A percentile compares a stretch with the other conserved stretches of the same genome.
Evolutionary conservation across 2,329 filamentous ascomycete genomes (phyloP).

Genomic region (Cryphonectria parasitica): DNA sequence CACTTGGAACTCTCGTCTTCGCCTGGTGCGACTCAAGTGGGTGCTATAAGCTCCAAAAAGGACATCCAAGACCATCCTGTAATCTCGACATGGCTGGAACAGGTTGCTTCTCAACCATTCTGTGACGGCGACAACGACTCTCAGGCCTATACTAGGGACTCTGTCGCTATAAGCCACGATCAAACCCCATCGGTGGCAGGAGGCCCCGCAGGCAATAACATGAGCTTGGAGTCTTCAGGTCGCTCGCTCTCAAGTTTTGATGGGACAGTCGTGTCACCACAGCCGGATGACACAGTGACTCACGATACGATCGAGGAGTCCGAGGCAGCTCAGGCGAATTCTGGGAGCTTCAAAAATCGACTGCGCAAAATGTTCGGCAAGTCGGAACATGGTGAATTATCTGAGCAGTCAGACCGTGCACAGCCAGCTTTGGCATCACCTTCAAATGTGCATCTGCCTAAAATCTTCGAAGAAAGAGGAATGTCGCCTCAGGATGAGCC

Average conservation of each 20-base stretch:
- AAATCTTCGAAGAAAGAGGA: neutral
- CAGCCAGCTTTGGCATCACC: neutral
- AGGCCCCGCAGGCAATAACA: neutral
- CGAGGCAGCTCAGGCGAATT: slow-evolving; percentile 3
- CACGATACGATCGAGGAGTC: neutral
- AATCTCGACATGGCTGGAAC: slow-evolving; percentile 4
- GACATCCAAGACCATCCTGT: neutral
- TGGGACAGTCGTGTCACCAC: too few relatives aligned
- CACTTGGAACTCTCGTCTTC: neutral
- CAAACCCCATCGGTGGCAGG: neutral
- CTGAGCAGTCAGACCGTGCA: neutral
- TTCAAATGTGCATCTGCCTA: neutral
- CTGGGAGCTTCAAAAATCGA: slow-evolving; percentile 13
- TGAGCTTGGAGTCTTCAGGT: neutral
- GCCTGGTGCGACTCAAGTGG: neutral
- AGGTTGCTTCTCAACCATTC: neutral
- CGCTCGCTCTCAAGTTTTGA: neutral
- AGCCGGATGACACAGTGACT: neutral
- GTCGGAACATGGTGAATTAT: neutral
- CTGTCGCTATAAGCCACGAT: neutral
- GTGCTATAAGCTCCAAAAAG: neutral
- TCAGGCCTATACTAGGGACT: neutral
- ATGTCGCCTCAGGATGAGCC: neutral
- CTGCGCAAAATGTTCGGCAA: slow-evolving; percentile 20
- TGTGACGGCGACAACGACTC: neutral